These are phyloP conservation scores for Globisporangium takayamanum DNA, from an alignment of 352 stramenopile species.

Conservation along the genomic window DNA sequence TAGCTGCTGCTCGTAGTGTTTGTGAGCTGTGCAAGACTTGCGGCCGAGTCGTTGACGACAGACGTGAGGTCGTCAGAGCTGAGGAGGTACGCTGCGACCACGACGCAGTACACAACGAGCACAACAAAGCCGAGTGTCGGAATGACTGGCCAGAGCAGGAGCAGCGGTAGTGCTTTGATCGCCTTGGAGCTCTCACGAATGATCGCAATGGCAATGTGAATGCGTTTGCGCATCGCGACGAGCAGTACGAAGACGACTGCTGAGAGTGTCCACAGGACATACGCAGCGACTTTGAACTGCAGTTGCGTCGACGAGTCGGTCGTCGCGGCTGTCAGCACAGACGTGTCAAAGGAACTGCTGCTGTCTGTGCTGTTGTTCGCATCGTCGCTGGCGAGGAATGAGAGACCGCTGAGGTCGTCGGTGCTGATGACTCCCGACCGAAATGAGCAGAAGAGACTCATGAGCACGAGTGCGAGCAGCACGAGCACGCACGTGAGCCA, in stretches of 20 bases:
- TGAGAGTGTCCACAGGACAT: slow-evolving; percentile 49
- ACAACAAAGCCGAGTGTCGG: slow-evolving; percentile 46
- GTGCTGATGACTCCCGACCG: slow-evolving; percentile 51
- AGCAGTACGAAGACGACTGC: slow-evolving; percentile 46
- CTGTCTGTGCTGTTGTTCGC: not conserved
- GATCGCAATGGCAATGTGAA: slow-evolving; percentile 63
- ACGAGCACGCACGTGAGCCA: slow-evolving; percentile 72
- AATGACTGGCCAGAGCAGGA: slow-evolving; percentile 56
- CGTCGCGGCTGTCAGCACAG: slow-evolving; percentile 13
- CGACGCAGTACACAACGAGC: slow-evolving; percentile 52
- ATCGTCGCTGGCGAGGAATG: slow-evolving; percentile 39
- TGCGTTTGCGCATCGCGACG: slow-evolving; percentile 59
- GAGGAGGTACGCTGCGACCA: slow-evolving; percentile 47
- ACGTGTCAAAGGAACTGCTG: slow-evolving; percentile 19
- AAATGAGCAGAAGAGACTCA: slow-evolving; percentile 76
- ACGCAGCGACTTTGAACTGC: slow-evolving; percentile 62
- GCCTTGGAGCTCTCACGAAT: slow-evolving; percentile 63
- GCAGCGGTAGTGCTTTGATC: slow-evolving; percentile 48
- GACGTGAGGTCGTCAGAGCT: slow-evolving; percentile 46
- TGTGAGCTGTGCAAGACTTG: slow-evolving; percentile 15
- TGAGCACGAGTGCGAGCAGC: slow-evolving; percentile 47
- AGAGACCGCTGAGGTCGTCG: slow-evolving; percentile 25
- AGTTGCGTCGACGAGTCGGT: slow-evolving; percentile 31
- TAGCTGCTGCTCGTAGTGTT: slow-evolving; percentile 16
- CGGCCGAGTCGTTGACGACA: slow-evolving; percentile 19